Percentiles rank a stretch among this genome's conserved stretches.
These are phyloP conservation scores for Mrakia gelida DNA, from an alignment of 768 basidiomycete species.

Conservation along the genomic window DNA sequence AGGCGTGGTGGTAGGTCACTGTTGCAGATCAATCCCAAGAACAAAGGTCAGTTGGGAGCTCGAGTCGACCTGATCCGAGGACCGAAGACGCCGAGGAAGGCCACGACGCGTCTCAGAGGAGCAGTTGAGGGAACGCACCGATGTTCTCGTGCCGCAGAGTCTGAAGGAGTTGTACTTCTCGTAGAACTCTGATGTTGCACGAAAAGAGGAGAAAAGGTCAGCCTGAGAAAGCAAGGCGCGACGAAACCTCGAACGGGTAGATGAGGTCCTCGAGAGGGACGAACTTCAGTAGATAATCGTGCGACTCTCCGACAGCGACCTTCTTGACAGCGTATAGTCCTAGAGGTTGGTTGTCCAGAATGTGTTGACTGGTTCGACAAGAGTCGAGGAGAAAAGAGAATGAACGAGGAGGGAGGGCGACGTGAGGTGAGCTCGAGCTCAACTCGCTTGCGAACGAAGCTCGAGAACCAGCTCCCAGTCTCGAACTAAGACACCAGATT, in stretches of 20 bases:
- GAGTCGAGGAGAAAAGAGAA: not conserved
- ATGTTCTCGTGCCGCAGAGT: constrained; percentile 86
- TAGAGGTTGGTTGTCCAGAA: constrained; percentile 78
- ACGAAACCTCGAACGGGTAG: too few relatives aligned
- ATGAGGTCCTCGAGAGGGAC: too few relatives aligned
- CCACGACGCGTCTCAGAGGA: not conserved
- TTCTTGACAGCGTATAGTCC: constrained; percentile 85
- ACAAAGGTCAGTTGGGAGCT: not conserved
- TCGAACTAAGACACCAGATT: not conserved
- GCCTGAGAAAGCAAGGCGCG: constrained; percentile 61
- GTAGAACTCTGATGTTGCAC: not conserved
- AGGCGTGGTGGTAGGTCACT: constrained; percentile 88
- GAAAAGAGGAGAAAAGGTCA: not conserved
- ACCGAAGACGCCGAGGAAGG: not conserved
- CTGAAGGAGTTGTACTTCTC: constrained; percentile 75
- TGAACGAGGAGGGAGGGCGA: not conserved
- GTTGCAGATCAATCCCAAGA: not conserved
- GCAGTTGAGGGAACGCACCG: constrained; percentile 33
- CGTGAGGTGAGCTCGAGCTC: too few relatives aligned
- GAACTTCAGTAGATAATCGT: constrained; percentile 63
- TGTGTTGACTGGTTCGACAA: constrained; percentile 58
- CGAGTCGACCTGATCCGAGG: too few relatives aligned
- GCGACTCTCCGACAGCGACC: constrained; percentile 87
- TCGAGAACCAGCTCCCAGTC: not conserved
- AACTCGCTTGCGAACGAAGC: not conserved